Base-by-base conservation (phyloP, 352 stramenopile genomes). In the Pythium periplocum region DNA sequence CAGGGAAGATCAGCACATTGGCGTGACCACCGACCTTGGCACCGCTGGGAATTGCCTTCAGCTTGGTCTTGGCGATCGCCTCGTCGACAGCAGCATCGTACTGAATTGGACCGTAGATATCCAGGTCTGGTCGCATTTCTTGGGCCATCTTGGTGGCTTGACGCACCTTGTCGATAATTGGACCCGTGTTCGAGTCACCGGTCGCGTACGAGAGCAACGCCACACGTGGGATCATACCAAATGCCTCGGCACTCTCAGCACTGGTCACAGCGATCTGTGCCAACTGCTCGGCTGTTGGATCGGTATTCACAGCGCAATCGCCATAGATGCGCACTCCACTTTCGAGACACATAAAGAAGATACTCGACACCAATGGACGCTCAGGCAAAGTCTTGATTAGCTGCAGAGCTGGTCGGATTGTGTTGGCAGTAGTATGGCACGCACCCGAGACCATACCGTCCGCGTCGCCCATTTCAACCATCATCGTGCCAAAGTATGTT, bases 331-430 rank as follows among this genome's bases (percentile, higher is more conserved):
- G 69, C 11, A 95, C 85, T 17, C 82, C 78, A 56, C 87, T 68
- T 34, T 87, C 71, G 8, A 95, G 70, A 35, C 76, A 86, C 85
- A 95, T 95, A 72, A 95, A 95, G 57, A 95, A 93, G 48, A 92
- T 59, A 37, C 80, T 93, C 40, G 82, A 93, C 7, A 93, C 81
- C 31, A 93, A 70, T 4, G 76, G 78, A 26, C 76, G 71, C 45
- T 78, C 78, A 1, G 69, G 73, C 3, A 62, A 52, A 33, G 80
- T 93, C 77, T 96, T 96, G 66, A 96, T 93, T 3, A 96, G 64
- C 68, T 96, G 86, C 9, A 95, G 68, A 43, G 84, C 86, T 11
- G 86, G 86, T 6, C 86, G 82, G 48, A 96, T 87, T n/a, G 86
- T 96, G 71, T 94, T 89, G 49, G 83, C 82, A 2, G 83, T 95